phyloP scores from a whole-genome alignment of 179 eudicot genomes.

The Corrigiola litoralis region DNA sequence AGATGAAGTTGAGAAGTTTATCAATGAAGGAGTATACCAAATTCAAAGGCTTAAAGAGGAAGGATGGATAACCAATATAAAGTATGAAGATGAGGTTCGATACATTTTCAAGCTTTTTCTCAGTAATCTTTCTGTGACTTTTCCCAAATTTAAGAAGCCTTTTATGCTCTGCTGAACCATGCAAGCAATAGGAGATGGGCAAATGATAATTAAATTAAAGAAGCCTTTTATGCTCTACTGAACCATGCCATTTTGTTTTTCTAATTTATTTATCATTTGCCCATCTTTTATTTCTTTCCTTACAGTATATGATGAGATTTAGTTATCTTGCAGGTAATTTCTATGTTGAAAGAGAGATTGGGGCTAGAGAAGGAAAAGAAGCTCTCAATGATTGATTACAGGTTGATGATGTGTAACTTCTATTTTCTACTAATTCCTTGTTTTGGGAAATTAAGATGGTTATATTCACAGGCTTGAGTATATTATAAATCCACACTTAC shows the following conservation, averaged over 20 bases:
- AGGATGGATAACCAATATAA: slow-evolving; percentile 85
- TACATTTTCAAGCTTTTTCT: neutral
- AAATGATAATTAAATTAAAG: no score
- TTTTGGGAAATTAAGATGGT: neutral
- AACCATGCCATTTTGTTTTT: neutral
- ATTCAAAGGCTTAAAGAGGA: slow-evolving; percentile 78
- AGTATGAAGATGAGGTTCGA: slow-evolving; percentile 88
- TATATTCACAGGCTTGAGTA: neutral
- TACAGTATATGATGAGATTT: neutral
- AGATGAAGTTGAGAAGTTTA: slow-evolving; percentile 71
- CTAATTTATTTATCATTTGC: neutral
- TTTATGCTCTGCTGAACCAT: no score
- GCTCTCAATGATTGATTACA: slow-evolving; percentile 81
- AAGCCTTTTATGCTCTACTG: no score
- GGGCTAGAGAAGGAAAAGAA: slow-evolving; percentile 51
- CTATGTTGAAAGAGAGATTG: slow-evolving; percentile 66
- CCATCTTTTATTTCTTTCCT: neutral
- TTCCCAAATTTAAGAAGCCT: neutral
- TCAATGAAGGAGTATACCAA: slow-evolving; percentile 79
- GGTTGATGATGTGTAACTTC: slow-evolving; percentile 30
- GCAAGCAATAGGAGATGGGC: no score
- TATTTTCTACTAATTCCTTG: neutral
- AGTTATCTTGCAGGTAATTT: slow-evolving; percentile 46
- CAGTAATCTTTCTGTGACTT: neutral
- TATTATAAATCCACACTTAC: neutral